Evolutionary conservation across 352 stramenopile species (phyloP).

Genomic region (Aphanomyces cochlioides): DNA sequence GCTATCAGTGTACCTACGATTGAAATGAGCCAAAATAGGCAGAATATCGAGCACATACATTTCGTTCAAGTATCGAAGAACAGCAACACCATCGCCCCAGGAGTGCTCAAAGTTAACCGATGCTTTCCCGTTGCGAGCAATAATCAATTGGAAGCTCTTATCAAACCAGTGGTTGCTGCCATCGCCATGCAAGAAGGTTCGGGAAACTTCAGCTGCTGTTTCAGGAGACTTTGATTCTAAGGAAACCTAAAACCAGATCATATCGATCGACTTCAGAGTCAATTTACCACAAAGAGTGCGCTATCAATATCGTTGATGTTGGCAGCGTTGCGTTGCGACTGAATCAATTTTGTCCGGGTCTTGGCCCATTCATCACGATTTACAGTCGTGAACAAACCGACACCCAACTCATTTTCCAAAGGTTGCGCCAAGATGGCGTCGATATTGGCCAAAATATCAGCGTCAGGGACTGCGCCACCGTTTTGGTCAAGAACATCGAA

Average conservation of each 20-base stretch:
- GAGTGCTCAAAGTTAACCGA: slow-evolving; percentile 90
- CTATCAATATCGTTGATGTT: slow-evolving; percentile 80
- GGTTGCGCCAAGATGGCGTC: slow-evolving; percentile 76
- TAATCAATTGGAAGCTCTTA: slow-evolving; percentile 89
- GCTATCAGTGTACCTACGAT: slow-evolving; percentile 80
- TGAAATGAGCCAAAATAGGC: slow-evolving; percentile 36
- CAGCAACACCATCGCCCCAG: slow-evolving; percentile 85
- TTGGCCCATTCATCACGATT: slow-evolving; percentile 80
- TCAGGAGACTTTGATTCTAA: slow-evolving; percentile 67
- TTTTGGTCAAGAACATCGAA: slow-evolving; percentile 79
- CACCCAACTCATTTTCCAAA: slow-evolving; percentile 43
- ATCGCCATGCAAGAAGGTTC: slow-evolving; percentile 78
- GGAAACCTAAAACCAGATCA: slow-evolving; percentile 35
- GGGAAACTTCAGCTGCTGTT: slow-evolving; percentile 54
- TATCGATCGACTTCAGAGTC: not conserved
- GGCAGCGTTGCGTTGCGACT: slow-evolving; percentile 54
- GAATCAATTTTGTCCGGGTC: slow-evolving; percentile 54
- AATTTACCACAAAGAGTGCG: slow-evolving; percentile 66
- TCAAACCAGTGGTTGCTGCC: slow-evolving; percentile 89
- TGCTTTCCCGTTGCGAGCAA: slow-evolving; percentile 71
- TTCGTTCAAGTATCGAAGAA: slow-evolving; percentile 87
- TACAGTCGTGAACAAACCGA: slow-evolving; percentile 76
- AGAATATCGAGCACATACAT: slow-evolving; percentile 33
- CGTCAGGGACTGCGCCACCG: slow-evolving; percentile 55
- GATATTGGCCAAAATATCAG: slow-evolving; percentile 79